A percentile compares a stretch with the other conserved stretches of the same genome.
phyloP scores from a whole-genome alignment of 2,329 filamentous ascomycete species.

The Xylaria sp. region DNA sequence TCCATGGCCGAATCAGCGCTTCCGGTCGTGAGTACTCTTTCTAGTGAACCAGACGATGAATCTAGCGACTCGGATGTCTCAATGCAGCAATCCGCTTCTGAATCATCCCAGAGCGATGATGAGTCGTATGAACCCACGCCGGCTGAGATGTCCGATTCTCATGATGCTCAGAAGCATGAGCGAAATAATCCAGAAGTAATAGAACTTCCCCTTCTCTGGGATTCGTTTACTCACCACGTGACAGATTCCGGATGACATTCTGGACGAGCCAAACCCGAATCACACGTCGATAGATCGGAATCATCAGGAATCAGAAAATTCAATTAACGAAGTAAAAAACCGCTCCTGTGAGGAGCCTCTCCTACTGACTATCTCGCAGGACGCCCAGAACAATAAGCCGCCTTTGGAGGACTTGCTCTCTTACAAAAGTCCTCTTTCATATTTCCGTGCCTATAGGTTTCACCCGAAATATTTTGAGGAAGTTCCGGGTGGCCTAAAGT shows the following conservation, averaged over 20 bases:
- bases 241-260: conserved; percentile 40
- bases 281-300: conserved; percentile 28
- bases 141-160: conserved; percentile 39
- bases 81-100: conserved; percentile 38
- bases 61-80: conserved; percentile 34
- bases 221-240: conserved; percentile 31
- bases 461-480: conserved; percentile 79
- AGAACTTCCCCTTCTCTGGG: conserved; percentile 6
- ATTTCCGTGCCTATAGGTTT: conserved; percentile 90
- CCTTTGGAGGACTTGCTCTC: conserved; percentile 60
- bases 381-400: conserved; percentile 35
- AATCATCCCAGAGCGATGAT: conserved; percentile 40
- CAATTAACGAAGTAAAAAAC: conserved; percentile 49
- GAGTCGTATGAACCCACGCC: conserved; percentile 41
- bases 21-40: not conserved
- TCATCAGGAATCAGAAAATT: conserved; percentile 31
- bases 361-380: conserved; percentile 49
- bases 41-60: conserved; percentile 25
- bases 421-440: conserved; percentile 84
- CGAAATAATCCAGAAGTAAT: conserved; percentile 42
- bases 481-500: conserved; percentile 82
- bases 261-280: conserved; percentile 42
- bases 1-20: conserved; percentile 1
- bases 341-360: conserved; percentile 46
- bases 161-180: conserved; percentile 30